Percentiles rank a stretch among this genome's conserved stretches.
Evolutionary conservation across 208 protist genomes (phyloP).

Genomic region (Phytomonas francai): DNA sequence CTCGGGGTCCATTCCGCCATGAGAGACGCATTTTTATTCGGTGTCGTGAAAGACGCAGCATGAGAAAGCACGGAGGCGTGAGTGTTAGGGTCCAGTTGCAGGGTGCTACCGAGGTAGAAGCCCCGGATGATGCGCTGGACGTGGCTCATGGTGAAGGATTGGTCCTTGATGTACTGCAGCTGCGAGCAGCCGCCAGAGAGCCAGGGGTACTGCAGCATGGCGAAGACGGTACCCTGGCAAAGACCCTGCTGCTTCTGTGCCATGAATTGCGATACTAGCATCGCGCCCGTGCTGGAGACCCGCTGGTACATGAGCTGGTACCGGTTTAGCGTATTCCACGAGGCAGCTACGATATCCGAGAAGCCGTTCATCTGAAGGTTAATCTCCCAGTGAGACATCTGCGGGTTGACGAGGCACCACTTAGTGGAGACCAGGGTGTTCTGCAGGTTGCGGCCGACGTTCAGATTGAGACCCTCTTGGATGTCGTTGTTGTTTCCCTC

Average conservation of each 20-base stretch:
- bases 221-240: constrained; percentile 71
- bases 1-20: constrained; percentile 55
- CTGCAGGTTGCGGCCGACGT: constrained; percentile 62
- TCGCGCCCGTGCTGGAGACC: constrained; percentile 59
- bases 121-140: constrained; percentile 74
- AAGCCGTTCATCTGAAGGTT: constrained; percentile 87
- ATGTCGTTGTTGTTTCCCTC: constrained; percentile 59
- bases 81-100: constrained; percentile 48
- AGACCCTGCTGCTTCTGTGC: constrained; percentile 78
- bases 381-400: constrained; percentile 84
- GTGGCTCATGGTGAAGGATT: constrained; percentile 69
- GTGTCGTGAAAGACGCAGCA: constrained; percentile 45
- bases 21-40: constrained; percentile 50
- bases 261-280: constrained; percentile 83
- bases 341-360: constrained; percentile 67
- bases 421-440: constrained; percentile 84
- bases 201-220: constrained; percentile 86
- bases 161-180: constrained; percentile 83
- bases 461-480: constrained; percentile 68
- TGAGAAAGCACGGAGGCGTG: constrained; percentile 60
- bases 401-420: constrained; percentile 62
- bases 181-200: constrained; percentile 68
- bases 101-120: constrained; percentile 67
- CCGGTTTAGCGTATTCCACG: constrained; percentile 80
- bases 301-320: constrained; percentile 87